These are phyloP conservation scores for Pestalotiopsis sp. DNA, from an alignment of 2,329 filamentous ascomycete genomes.

Conservation along the genomic window DNA sequence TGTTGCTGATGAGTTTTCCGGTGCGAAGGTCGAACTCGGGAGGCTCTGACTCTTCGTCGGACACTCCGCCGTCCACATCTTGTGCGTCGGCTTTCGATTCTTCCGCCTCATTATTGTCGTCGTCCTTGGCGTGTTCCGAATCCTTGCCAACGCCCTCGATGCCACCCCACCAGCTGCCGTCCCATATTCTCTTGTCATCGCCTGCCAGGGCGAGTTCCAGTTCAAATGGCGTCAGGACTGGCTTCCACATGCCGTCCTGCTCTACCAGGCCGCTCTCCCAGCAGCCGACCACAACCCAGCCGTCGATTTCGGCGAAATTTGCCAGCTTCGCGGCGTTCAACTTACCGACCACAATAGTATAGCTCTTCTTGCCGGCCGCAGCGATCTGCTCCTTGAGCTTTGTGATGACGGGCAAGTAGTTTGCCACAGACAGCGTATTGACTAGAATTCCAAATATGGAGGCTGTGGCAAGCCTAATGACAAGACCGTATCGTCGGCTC, in stretches of 20 bases:
- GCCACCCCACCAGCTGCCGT: conserved; percentile 83
- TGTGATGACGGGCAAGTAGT: conserved; percentile 81
- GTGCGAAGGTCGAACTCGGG: conserved; percentile 93
- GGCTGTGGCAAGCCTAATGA: conserved; percentile 76
- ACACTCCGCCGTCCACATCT: conserved; percentile 44
- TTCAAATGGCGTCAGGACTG: conserved; percentile 95
- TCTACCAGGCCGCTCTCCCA: conserved; percentile 96
- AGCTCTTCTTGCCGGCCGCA: conserved; percentile 86
- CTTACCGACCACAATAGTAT: conserved; percentile 95
- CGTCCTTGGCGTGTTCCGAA: conserved; percentile 16
- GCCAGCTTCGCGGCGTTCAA: conserved; percentile 94
- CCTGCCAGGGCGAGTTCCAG: conserved; percentile 73
- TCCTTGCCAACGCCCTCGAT: conserved; percentile 68
- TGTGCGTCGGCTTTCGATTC: conserved; percentile 14
- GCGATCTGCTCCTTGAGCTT: conserved; percentile 72
- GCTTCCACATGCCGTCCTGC: conserved; percentile 83
- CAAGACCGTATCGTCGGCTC: conserved; percentile 82
- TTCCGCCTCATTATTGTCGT: conserved; percentile 19
- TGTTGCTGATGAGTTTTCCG: conserved; percentile 76
- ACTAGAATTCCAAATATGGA: conserved; percentile 92
- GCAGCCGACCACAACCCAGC: conserved; percentile 96
- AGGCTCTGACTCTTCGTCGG: conserved; percentile 72
- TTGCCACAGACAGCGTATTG: conserved; percentile 89
- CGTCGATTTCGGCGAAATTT: conserved; percentile 93
- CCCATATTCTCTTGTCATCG: conserved; percentile 80